Conservation (phyloP, 441 rosid species). For the Aquilaria agallochum region DNA sequence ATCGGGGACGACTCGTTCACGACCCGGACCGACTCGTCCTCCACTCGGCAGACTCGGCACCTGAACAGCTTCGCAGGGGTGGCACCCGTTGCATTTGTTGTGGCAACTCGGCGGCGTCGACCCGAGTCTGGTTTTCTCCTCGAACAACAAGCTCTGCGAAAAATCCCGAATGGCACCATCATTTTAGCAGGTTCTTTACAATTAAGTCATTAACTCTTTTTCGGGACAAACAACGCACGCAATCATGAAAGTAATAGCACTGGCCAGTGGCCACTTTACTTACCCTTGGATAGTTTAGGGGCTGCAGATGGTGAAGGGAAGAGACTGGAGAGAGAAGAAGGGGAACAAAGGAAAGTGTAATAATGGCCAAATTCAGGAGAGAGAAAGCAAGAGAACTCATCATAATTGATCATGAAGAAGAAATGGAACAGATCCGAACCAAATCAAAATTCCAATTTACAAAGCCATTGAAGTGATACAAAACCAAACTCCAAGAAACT, state of each 20-base stretch:
- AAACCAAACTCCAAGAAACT: constrained; percentile 1
- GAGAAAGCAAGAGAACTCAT: constrained; percentile 14
- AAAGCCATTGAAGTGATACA: constrained; percentile 3
- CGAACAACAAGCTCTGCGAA: constrained; percentile 36
- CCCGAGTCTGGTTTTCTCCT: constrained; percentile 75
- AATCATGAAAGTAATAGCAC: background rate
- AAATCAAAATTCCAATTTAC: background rate
- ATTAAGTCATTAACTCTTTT: background rate
- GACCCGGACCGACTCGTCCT: constrained; percentile 20
- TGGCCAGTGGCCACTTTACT: background rate
- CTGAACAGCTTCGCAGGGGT: constrained; percentile 87
- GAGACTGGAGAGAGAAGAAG: constrained; percentile 26
- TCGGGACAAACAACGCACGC: background rate
- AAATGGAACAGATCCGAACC: background rate
- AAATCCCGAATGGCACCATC: background rate
- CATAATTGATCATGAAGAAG: background rate
- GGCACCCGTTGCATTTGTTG: constrained; percentile 81
- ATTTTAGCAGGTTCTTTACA: background rate
- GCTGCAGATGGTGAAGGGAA: constrained; percentile 26
- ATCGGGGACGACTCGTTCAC: constrained; percentile 13
- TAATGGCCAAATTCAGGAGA: constrained; percentile 7
- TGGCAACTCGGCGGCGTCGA: constrained; percentile 90
- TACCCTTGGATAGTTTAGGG: constrained; percentile 37
- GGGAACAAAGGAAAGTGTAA: constrained; percentile 5
- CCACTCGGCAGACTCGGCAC: constrained; percentile 53